Evolutionary conservation across 139 green algal genomes (phyloP), one percentile per base, ranked within the genome.

Genomic region (Chara braunii): DNA sequence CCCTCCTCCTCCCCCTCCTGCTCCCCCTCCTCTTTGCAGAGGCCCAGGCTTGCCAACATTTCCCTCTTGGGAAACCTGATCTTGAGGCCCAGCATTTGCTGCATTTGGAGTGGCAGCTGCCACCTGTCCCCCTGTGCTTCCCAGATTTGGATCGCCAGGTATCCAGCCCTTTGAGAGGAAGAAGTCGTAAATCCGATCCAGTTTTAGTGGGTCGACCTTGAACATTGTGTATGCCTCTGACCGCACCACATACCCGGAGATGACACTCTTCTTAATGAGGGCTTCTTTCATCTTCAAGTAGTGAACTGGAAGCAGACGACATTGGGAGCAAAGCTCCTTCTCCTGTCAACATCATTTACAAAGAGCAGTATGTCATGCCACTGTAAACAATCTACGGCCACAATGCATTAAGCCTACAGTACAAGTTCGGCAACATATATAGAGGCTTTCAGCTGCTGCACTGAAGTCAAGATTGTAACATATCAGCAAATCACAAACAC

Each of bases 221-320:
- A 70, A 62, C 44, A 75, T 28, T 3, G 8, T 33, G 2, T 30
- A 35, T 29, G 53, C 83, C 43, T 89, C 79, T 33, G 43, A 4
- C 8, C 82, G 74, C 0, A 64, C 68, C 32, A 89, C 59, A 51
- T 31, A 24, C 1, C 85, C 81, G 35, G 79, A 50, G 52, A 66
- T 52, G 6, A 68, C 54, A 11, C 50, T 64, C 26, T 85, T 79
- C 22, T 78, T 48, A 74, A 95, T 78, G 53, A 88, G 76, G 35
- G 34, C 45, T n/a, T 87, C 84, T 77, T 93, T 93, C 18, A 93
- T 72, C 62, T 72, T 72, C 30, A 95, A 75, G 75, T 92, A 93
- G 36, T 95, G 78, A 68, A 74, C 3, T 0, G 89, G 89, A 37
- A 94, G 75, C 64, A 95, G 42, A 1, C 89, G 72, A 9, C 65